A percentile compares a stretch with the other conserved stretches of the same genome.
phyloP scores from a whole-genome alignment of 306 rosid species.

The Sicyos baderoa region DNA sequence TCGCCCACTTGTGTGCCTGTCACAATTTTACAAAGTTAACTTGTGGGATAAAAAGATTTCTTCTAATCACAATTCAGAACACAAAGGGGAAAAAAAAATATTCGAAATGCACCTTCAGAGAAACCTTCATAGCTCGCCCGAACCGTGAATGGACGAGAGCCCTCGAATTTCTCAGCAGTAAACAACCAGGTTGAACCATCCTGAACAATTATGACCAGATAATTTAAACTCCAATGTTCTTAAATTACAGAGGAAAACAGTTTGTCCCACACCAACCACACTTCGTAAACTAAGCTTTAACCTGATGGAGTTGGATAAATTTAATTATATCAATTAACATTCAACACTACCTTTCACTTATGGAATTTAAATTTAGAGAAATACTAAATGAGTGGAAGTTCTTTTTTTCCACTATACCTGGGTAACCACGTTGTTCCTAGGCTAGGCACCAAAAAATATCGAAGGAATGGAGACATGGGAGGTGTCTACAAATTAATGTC shows the following conservation, averaged over 20 bases:
- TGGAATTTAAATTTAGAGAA: too few relatives aligned
- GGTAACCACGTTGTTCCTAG: too few relatives aligned
- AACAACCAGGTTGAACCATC: conserved; percentile 70
- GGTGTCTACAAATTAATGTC: too few relatives aligned
- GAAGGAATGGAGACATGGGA: too few relatives aligned
- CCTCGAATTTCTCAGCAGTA: conserved; percentile 53
- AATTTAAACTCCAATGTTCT: conserved; percentile 1
- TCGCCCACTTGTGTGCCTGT: conserved; percentile 69
- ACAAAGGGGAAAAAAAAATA: neutral
- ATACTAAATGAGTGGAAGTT: too few relatives aligned
- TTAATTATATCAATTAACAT: too few relatives aligned
- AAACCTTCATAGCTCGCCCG: conserved; percentile 64
- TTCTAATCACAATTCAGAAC: neutral
- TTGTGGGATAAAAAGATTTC: neutral
- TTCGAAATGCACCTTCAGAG: conserved; percentile 44
- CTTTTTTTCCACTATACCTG: too few relatives aligned
- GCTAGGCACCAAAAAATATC: too few relatives aligned
- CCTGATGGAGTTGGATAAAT: too few relatives aligned
- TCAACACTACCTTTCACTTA: too few relatives aligned
- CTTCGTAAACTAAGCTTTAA: too few relatives aligned
- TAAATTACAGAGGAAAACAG: neutral
- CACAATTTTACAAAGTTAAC: neutral
- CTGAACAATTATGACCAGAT: conserved; percentile 32
- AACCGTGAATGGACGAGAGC: conserved; percentile 65
- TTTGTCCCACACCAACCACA: too few relatives aligned